Base-by-base conservation (phyloP, 2,329 filamentous ascomycete species). In the Pyrenochaeta sp. region DNA sequence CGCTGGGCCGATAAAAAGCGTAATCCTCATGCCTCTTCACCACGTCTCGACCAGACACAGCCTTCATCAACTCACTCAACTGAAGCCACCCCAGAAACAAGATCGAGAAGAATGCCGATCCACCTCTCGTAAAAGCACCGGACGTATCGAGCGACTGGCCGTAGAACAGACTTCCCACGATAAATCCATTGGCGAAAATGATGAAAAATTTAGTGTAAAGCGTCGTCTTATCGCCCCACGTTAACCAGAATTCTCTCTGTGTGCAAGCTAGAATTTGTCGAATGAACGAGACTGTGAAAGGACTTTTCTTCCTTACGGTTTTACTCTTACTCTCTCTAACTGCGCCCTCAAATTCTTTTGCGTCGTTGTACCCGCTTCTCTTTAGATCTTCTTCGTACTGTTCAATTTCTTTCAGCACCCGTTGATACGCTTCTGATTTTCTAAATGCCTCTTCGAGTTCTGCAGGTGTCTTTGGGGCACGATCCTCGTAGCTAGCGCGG, bases 81-180 rank as follows among this genome's bases (percentile, higher is more conserved):
- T 93, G 91, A 5, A 95, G 82, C 88, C 88, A 90, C 54, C 80
- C 83, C 5, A 90, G 80, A 77, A 90, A 89, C 30, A 90, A 73
- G 61, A 90, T 87, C 1, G 85, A 87, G 77, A 90, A 90, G 81
- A 90, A 90, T 8, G 87, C 76, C 7, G 84, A 81, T 72, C 88
- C 88, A 6, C 88, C 86, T 64, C 88, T 82, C 5, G 83, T 79
- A 73, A 90, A 91, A 12, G 87, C 85, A 36, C 88, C 88, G 40
- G 79, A 81, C 1, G 87, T 89, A 66, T 85, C 81, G 5, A 83
- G 68, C 0, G 85, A 78, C 70, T 88, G 82, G 12, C 86, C 91
- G 68, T 92, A 91, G 78, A 95, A 95, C 19, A 95, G 82, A 2
- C 89, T 91, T 1, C 91, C 90, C 52, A 93, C 88, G 60, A 96